Evolutionary conservation across 306 rosid species (phyloP), one percentile per base, ranked within the genome.

Genomic region (Ormosia semicastrata): DNA sequence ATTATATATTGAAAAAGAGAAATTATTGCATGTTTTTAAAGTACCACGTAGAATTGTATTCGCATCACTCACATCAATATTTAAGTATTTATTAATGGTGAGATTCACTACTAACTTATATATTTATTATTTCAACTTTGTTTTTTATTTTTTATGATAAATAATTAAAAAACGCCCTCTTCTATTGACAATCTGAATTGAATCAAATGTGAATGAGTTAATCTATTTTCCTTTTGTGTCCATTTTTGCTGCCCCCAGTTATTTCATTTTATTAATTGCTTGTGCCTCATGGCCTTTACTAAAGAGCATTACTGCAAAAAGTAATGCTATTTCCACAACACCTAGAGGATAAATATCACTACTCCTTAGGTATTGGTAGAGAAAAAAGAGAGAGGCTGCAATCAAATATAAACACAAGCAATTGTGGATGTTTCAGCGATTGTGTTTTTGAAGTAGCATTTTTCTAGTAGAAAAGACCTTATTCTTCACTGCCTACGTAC

Each of bases 161-260:
- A 24, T 24, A 86, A 83, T 34, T 34, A 56, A 68, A 71, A 81
- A 67, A 78, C 71, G 77, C 83, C 64, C 58, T 37, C 54, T 14
- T 29, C 67, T 40, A 53, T 81, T 37, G 88, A 72, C 18, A 57
- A 74, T 56, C 77, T 66, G 56, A 77, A 71, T n/a, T 62, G 63
- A 40, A 56, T 77, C 56, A 78, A 82, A 69, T 74, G 78, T 69
- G 24, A 59, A 29, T 66, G 60, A 41, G 41, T 75, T 58, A 15
- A 32, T 59, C 10, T 41, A 12, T 67, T 79, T 81, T 65, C 76
- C 46, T 24, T 24, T 24, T 24, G 24, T 24, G 24, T 24, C 24
- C 24, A 24, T 24, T 24, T 24, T 24, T 24, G 24, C 24, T 24
- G 24, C 24, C n/a, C n/a, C n/a, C n/a, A n/a, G n/a, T n/a, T n/a